Base-by-base conservation (phyloP, 768 basidiomycete genomes). In the Nevesoporus exiguus region DNA sequence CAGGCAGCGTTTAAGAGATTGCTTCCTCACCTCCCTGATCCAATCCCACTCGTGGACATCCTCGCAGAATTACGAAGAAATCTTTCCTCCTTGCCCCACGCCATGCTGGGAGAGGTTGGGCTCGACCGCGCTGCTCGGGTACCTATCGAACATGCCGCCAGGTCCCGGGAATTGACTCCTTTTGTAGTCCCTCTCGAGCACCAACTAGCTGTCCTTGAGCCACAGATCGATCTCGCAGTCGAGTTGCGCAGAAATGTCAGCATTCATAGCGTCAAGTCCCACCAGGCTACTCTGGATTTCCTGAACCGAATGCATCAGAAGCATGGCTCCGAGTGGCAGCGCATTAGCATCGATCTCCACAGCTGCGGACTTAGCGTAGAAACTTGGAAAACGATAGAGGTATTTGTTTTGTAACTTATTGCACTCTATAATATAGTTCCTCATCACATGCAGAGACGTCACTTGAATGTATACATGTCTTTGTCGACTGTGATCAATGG, bases 101-200 rank as follows among this genome's bases (percentile, higher is more conserved):
- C 91, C 11, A 88, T 97, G 83, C 74, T 99, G 2, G 96, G 96
- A 37, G 96, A 99, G 72, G 86, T 98, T 7, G 96, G 96, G 2
- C 71, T 99, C 34, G 96, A 99, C 71, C 83, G 88, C 24, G 75
- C 77, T 15, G 89, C 88, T 61, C 84, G 89, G 27, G 76, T 96
- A 22, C 86, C 92, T 0, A 77, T 78, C 57, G 74, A 82, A 49
- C 80, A 77, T 24, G 72, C 72, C 15, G 74, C 77, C 14, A 73
- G 70, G 14, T 74, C 77, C 3, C 82, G 82, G 41, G 70, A 76
- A 47, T 72, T 94, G 33, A 88, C 93, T 4, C 83, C 84, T 3
- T 95, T 98, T 73, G 78, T 79, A 40, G 82, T 90, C 22, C 88
- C 90, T 5, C 70, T 95, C 50, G 75, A 79, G 25, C 96, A 98